Conservation (phyloP, 257 asterid genomes). For the Plectranthus barbatus region DNA sequence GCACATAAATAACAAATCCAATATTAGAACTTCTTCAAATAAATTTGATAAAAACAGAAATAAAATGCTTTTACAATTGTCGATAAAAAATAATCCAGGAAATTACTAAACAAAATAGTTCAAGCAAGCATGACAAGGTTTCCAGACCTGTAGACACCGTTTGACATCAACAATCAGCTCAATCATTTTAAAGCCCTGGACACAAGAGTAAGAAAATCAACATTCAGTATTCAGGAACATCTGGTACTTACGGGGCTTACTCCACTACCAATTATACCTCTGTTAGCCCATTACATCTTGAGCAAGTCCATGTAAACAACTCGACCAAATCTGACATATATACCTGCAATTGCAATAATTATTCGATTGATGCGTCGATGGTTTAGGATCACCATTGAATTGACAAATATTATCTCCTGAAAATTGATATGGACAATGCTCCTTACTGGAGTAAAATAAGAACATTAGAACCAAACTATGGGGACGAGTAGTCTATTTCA, state of each 20-base stretch:
- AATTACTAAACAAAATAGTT: neutral
- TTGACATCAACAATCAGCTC: conserved; percentile 85
- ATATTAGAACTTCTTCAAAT: neutral
- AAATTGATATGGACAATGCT: neutral
- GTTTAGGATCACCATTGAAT: neutral
- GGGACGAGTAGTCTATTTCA: neutral
- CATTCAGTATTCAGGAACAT: conserved; percentile 13
- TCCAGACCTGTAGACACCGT: conserved; percentile 78
- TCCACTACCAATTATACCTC: conserved; percentile 37
- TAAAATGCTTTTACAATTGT: neutral
- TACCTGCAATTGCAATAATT: conserved; percentile 46
- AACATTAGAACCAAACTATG: neutral
- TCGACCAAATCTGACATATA: conserved; percentile 79
- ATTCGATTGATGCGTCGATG: neutral
- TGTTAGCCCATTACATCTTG: conserved; percentile 77
- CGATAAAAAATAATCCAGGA: neutral
- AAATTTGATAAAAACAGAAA: neutral
- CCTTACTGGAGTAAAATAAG: neutral
- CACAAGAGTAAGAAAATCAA: conserved; percentile 5
- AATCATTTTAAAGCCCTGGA: conserved; percentile 88
- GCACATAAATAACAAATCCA: conserved; percentile 5
- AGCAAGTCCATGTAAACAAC: conserved; percentile 92
- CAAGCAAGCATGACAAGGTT: neutral
- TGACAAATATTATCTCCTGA: neutral
- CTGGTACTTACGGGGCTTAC: neutral